Conservation (phyloP, 768 basidiomycete species). For the Termitomyces sp. region DNA sequence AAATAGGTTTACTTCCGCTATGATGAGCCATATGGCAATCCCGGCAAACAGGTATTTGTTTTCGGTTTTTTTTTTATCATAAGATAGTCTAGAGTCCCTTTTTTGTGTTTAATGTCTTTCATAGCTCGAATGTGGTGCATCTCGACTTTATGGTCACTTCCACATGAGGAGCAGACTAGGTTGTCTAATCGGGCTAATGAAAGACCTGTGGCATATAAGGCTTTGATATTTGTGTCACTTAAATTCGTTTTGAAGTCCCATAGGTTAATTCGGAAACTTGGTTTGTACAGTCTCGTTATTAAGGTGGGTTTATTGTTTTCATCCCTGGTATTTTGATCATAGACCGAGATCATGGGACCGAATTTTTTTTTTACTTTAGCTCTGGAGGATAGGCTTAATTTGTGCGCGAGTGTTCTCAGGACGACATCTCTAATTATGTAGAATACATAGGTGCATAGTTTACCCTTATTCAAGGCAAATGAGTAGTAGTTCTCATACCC, state of each 20-base stretch:
- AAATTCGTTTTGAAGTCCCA: not conserved
- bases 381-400: not conserved
- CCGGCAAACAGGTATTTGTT: not conserved
- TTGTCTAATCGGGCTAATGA: not conserved
- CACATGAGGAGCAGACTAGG: not conserved
- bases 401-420: not conserved
- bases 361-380: not conserved
- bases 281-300: not conserved
- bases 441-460: not conserved
- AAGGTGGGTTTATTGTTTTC: not conserved
- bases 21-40: not conserved
- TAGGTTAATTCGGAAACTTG: not conserved
- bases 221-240: not conserved
- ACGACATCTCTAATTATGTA: not conserved
- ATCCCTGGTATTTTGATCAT: not conserved
- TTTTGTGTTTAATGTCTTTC: not conserved
- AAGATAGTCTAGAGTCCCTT: not conserved
- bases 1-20: not conserved
- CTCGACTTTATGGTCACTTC: not conserved
- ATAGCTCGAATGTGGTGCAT: not conserved
- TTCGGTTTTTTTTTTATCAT: not conserved
- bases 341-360: not conserved
- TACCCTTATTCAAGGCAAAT: not conserved
- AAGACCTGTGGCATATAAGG: not conserved
- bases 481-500: not conserved